Base-by-base conservation (phyloP, 495 filamentous ascomycete genomes). In the Penicillium malachiteum region DNA sequence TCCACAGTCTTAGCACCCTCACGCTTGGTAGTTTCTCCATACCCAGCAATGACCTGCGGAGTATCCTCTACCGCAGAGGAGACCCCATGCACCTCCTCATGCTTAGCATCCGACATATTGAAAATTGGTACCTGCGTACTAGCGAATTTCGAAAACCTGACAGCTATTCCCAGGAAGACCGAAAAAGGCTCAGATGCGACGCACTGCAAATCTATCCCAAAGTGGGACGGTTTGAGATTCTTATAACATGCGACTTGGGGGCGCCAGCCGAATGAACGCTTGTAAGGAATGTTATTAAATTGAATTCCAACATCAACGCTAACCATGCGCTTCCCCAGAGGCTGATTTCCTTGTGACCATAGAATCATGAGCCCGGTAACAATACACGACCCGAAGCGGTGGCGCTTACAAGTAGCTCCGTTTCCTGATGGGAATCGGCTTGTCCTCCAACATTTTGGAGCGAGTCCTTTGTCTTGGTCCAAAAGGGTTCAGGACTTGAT, bases 1-100 rank as follows among this genome's bases (percentile, higher is more conserved):
- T 49, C 58, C 64, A 78, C 83, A 21, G 75, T 71, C 53, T 73
- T 74, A 10, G 71, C 72, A n/a, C 71, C 71, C 13, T 67, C 54
- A 4, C 48, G 57, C 56, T 73, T 72, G 30, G 62, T 70, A 44
- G 72, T 70, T 37, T 66, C 58, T 26, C 70, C 74, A 13, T 69
- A 59, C 10, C 67, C 69, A 21, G 68, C 64, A 50, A 56, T 52
- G 7, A 75, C 72, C 1, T 58, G 60, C 16, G 63, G 21, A 21
- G 48, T 50, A 12, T 68, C 45, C 11, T 68, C 59, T 9, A 54
- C 18, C 11, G 41, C 43, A 33, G 47, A 42, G 30, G 62, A 63
- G 46, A 68, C 58, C 54, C 62, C 64, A 43, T 67, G 58, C 33
- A 58, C 43, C 54, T 66, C 65, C 43, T 66, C 63, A 8, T 56